Evolutionary conservation across 805 yeast genomes (phyloP), one percentile per base, ranked within the genome.

Genomic region (Kluyveromyces lactis): DNA sequence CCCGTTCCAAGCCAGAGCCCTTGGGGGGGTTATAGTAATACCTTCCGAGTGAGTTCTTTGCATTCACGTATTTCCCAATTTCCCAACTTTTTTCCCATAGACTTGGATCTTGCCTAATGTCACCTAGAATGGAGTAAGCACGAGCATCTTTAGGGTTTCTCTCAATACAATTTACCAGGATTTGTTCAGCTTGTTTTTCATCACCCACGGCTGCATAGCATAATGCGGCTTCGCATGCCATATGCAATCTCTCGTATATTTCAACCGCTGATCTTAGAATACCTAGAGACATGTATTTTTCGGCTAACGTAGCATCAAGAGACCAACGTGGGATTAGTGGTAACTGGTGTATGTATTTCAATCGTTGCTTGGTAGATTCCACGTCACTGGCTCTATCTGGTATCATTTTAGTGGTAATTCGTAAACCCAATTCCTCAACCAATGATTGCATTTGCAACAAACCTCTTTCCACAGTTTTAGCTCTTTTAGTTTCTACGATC

Each of bases 381-480:
- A 55, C 46, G 13, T 62, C 60, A n/a, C 51, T 60, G 21, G 47
- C 49, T 0, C 66, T 62, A 35, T 49, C 52, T n/a, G 71, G 84
- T 63, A 68, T 75, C 52, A 67, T 66, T 48, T 78, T 70, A 7
- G 80, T 64, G 39, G 70, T 67, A 38, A 81, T 75, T 41, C 78
- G 73, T 41, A 79, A 71, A 2, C 90, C 95, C 18, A 86, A 67
- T 57, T 89, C 96, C 54, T 87, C 95, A 19, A 89, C 92, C 31
- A 92, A 66, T 3, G 95, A 80, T 40, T 89, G 90, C 81, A 92
- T 79, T 62, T 92, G 98, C 38, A 92, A 67, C 4, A 89, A 79
- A 37, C 97, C 97, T 57, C 98, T 73, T 63, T 92, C 97, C 18
- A 90, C 81, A 1, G 97, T 90, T 55, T 83, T 79, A 1, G 95